Percentiles rank a stretch among this genome's conserved stretches.
These are phyloP conservation scores for Boletus sp. DNA, from an alignment of 768 basidiomycete species.

Conservation along the genomic window DNA sequence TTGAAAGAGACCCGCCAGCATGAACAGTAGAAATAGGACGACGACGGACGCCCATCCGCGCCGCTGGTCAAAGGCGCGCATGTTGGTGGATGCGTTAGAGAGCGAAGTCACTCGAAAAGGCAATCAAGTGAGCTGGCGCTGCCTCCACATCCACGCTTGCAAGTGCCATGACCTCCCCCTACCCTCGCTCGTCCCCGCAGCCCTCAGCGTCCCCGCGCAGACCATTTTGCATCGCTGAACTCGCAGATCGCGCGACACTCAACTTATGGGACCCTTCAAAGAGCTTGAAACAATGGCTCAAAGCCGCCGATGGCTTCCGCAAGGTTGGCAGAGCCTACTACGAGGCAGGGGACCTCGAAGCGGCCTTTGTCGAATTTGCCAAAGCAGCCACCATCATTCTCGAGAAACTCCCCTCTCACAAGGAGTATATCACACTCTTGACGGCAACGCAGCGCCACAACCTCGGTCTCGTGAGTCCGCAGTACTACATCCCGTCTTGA, in stretches of 20 bases:
- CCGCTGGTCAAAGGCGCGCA: slow-evolving; percentile 16
- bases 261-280: slow-evolving; percentile 55
- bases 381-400: slow-evolving; percentile 75
- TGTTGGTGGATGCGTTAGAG: slow-evolving; percentile 3
- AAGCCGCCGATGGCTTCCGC: slow-evolving; percentile 61
- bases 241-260: slow-evolving; percentile 59
- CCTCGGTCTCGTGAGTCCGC: slow-evolving; percentile 62
- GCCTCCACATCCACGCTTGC: not conserved
- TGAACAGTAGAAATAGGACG: slow-evolving; percentile 45
- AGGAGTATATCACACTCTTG: slow-evolving; percentile 58
- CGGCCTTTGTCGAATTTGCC: slow-evolving; percentile 70
- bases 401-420: slow-evolving; percentile 74
- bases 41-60: slow-evolving; percentile 43
- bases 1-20: slow-evolving; percentile 48
- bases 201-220: slow-evolving; percentile 29
- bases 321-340: slow-evolving; percentile 49
- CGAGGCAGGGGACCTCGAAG: slow-evolving; percentile 58
- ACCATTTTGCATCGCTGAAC: slow-evolving; percentile 63
- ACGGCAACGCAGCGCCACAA: slow-evolving; percentile 60
- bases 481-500: slow-evolving; percentile 6
- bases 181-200: slow-evolving; percentile 16
- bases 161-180: slow-evolving; percentile 24
- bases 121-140: slow-evolving; percentile 18
- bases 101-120: slow-evolving; percentile 20
- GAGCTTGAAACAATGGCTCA: slow-evolving; percentile 66